Percentiles rank a stretch among this genome's conserved stretches.
phyloP scores from a whole-genome alignment of 768 basidiomycete species.

The Suillus discolor region DNA sequence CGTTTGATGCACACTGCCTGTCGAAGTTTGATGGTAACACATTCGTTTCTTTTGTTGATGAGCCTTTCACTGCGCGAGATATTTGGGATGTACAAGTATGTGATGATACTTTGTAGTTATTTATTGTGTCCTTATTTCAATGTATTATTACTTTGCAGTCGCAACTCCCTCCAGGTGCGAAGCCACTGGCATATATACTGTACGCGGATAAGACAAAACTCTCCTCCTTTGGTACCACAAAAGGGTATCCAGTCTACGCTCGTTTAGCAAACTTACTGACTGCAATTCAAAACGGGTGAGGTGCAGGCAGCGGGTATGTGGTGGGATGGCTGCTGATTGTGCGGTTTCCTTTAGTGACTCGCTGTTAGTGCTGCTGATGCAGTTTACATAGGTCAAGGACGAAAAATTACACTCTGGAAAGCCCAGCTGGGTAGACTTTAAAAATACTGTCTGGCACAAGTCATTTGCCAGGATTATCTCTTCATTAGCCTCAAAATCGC shows the following conservation, averaged over 20 bases:
- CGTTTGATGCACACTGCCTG: constrained; percentile 34
- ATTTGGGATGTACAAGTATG: constrained; percentile 42
- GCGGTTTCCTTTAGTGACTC: constrained; percentile 9
- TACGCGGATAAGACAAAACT: constrained; percentile 44
- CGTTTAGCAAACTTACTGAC: constrained; percentile 34
- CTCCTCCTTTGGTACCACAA: constrained; percentile 40
- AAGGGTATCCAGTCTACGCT: constrained; percentile 40
- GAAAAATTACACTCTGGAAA: constrained; percentile 8
- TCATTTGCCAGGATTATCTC: constrained; percentile 13
- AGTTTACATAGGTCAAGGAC: constrained; percentile 10
- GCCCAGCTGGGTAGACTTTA: constrained; percentile 14
- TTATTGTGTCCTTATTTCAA: neutral
- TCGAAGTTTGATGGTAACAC: constrained; percentile 30
- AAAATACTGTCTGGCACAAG: constrained; percentile 15
- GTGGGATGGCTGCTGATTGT: constrained; percentile 45
- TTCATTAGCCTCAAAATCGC: neutral
- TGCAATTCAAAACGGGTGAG: constrained; percentile 35
- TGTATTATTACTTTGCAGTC: neutral
- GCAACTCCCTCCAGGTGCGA: constrained; percentile 14
- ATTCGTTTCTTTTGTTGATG: constrained; percentile 34
- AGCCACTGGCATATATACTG: constrained; percentile 34
- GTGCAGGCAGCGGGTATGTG: constrained; percentile 35
- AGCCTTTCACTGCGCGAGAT: constrained; percentile 39
- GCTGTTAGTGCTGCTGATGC: constrained; percentile 11
- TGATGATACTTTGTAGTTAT: neutral